Percentiles rank a stretch among this genome's conserved stretches.
Conservation (phyloP, 768 basidiomycete species). For the Mrakia blollopis region DNA sequence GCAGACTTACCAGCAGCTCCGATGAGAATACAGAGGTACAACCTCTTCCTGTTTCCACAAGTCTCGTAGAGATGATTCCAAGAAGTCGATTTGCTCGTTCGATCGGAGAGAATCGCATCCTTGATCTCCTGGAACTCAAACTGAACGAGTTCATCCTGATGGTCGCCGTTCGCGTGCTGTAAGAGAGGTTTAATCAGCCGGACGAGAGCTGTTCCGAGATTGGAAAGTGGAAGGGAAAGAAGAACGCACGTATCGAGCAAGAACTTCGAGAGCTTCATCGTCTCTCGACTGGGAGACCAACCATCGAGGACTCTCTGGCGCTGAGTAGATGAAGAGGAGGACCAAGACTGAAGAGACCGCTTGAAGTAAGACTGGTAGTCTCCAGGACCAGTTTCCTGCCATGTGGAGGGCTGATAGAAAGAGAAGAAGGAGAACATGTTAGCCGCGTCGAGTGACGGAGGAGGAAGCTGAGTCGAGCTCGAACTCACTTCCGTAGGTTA, state of each 20-base stretch:
- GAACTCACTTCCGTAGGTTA: slow-evolving; percentile 3
- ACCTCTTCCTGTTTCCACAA: background rate
- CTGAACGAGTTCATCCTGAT: background rate
- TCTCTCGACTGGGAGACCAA: background rate
- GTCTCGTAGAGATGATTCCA: background rate
- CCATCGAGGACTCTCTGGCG: background rate
- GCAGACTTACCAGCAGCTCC: background rate
- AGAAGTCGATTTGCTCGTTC: background rate
- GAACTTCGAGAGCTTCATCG: background rate
- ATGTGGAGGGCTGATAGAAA: background rate
- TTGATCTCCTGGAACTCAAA: slow-evolving; percentile 9
- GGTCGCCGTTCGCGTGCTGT: background rate
- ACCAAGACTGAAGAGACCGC: background rate
- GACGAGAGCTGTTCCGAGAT: background rate
- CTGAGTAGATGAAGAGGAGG: background rate
- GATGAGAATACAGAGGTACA: background rate
- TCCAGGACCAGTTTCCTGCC: background rate
- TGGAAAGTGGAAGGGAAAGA: background rate
- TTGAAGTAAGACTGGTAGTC: background rate
- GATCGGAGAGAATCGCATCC: background rate
- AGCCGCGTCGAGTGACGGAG: background rate
- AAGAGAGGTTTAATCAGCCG: background rate
- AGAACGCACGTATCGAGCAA: background rate
- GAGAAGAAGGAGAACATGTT: background rate
- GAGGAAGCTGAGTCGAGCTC: background rate